A percentile compares a stretch with the other conserved stretches of the same genome.
phyloP scores from a whole-genome alignment of 208 protist species.

The Wallacemonas sp. region DNA sequence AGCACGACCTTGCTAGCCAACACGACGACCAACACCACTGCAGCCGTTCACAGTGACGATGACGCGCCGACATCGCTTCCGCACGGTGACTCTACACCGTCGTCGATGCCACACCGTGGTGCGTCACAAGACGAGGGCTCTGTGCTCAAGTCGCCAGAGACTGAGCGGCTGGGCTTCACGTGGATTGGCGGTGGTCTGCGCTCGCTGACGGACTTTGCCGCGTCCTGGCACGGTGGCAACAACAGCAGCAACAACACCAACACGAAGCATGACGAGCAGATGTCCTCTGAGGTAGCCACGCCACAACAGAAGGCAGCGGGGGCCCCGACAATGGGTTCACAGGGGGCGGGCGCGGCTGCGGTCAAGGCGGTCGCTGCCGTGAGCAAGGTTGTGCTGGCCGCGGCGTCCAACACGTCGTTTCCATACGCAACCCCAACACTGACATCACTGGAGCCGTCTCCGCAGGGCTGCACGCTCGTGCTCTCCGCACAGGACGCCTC shows the following conservation, averaged over 20 bases:
- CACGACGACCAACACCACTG: background rate
- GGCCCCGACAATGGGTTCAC: no score
- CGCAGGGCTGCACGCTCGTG: slow-evolving; percentile 1
- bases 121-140: background rate
- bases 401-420: background rate
- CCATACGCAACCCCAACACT: background rate
- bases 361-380: background rate
- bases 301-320: background rate
- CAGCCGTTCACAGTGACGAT: background rate
- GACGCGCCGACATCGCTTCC: no score
- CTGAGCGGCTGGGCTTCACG: background rate
- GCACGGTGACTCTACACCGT: no score
- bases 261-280: no score
- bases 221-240: background rate
- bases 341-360: background rate
- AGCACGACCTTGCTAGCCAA: background rate
- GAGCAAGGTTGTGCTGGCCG: background rate
- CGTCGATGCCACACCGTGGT: no score
- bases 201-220: background rate
- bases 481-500: background rate
- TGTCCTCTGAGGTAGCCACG: no score
- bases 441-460: background rate
- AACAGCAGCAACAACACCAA: background rate
- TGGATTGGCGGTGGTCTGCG: background rate
- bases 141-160: background rate